These are phyloP conservation scores for Sarcomyxa edulis DNA, from an alignment of 768 basidiomycete species.

Conservation along the genomic window DNA sequence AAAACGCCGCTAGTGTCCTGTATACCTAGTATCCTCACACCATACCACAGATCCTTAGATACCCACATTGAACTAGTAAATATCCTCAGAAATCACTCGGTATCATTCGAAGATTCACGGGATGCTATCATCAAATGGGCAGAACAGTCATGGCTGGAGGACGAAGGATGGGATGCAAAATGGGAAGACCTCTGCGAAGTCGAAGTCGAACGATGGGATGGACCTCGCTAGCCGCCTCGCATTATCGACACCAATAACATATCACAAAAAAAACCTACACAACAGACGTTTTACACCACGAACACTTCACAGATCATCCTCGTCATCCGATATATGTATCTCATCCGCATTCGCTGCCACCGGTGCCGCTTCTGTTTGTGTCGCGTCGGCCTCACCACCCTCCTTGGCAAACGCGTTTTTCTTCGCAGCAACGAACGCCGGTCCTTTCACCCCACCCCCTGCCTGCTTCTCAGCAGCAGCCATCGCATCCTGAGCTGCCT, in stretches of 20 bases:
- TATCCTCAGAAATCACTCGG: conserved; percentile 55
- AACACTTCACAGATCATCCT: conserved; percentile 33
- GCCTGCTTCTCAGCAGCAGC: conserved; percentile 85
- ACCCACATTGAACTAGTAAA: conserved; percentile 53
- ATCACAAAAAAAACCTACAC: not conserved
- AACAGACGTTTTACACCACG: not conserved
- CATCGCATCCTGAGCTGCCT: conserved; percentile 53
- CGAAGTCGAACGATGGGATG: conserved; percentile 73
- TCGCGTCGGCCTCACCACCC: conserved; percentile 21
- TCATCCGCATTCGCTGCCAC: conserved; percentile 64
- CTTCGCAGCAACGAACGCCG: conserved; percentile 76
- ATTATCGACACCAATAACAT: no score
- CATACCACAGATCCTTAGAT: conserved; percentile 63
- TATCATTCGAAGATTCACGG: conserved; percentile 67
- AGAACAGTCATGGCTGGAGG: conserved; percentile 62
- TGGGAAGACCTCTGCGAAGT: conserved; percentile 78
- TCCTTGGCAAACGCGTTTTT: conserved; percentile 40
- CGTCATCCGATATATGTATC: conserved; percentile 86
- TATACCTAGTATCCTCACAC: conserved; percentile 48
- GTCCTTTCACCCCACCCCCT: conserved; percentile 48
- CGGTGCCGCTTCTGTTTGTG: conserved; percentile 23
- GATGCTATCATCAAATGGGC: conserved; percentile 61
- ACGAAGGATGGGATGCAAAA: conserved; percentile 60
- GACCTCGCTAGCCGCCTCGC: no score
- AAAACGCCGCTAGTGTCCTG: conserved; percentile 38